Evolutionary conservation across 2,329 filamentous ascomycete species (phyloP), one percentile per base, ranked within the genome.

Genomic region (Pyrenochaeta sp.): DNA sequence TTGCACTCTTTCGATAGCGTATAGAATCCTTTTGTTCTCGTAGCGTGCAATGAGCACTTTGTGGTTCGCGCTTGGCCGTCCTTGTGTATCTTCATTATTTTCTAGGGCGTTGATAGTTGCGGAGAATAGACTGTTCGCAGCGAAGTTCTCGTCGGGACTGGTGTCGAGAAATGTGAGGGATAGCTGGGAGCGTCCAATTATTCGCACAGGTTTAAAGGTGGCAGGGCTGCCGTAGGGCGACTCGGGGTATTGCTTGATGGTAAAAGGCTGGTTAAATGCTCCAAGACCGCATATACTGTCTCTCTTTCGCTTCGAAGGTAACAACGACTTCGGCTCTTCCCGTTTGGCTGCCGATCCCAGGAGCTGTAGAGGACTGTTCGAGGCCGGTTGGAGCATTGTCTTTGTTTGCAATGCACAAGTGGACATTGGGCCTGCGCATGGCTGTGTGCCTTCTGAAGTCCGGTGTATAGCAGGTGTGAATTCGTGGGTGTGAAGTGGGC

Each of bases 1-100:
- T 11, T 77, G 74, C 23, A 88, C 82, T 17, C 82, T 78, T 72
- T 92, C 88, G 21, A 92, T 89, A 41, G 84, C 83, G 88, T 92
- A 96, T 3, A 97, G 68, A 0, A 86, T 82, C 72, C 89, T 88
- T 53, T 93, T 65, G 6, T 54, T 48, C 28, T 69, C 67, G 26
- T 61, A 40, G 6, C 61, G 59, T 27, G 69, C 69, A 41, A 73
- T 55, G 20, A 73, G 67, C 19, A 73, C 56, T 35, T 53, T 65
- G 2, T 60, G 44, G 7, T 28, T 13, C 14, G 27, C 32, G 18
- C 22, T 18, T 0, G 38, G 41, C 4, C 55, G 41, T 0, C 45
- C 20, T 10, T 44, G 40, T 8, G n/a, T n/a, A 6, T 46, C 46
- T 26, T 49, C 24, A 21, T 53, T 27, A 10, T 41, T 32, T 43